Evolutionary conservation across 768 basidiomycete genomes (phyloP), one percentile per base, ranked within the genome.

Genomic region (Boletus rubroflammeus): DNA sequence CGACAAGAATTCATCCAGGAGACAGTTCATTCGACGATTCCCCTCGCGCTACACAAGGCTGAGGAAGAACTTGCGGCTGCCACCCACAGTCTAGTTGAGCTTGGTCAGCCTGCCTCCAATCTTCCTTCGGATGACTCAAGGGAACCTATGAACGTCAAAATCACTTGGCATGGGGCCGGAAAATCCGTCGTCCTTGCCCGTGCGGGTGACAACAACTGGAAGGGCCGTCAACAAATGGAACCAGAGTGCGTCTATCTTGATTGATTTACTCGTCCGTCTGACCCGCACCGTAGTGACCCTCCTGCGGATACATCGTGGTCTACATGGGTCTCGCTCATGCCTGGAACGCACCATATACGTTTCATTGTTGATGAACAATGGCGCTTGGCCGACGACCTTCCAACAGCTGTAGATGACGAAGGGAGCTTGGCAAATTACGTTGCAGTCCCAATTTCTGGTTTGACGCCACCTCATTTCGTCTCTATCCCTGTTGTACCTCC

Each of bases 391-490:
- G 80, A 86, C 58, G 84, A 90, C 58, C 78, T 86, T n/a, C 88
- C 90, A 6, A 86, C 88, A 25, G 93, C 93, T 1, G 93, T 95
- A 44, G 93, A 94, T 66, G 94, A 98, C 67, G 90, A 93, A 63
- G 96, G 96, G 31, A 88, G 88, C 26, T 78, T 98, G 42, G 92
- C 96, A 50, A 98, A 98, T 73, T 98, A 96, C 67, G 85, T 98
- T 54, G 85, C 87, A 41, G 65, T 74, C 47, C 59, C 70, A 1
- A 67, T 71, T 34, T 72, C 69, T 51, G 69, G 65, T 21, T 46
- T 68, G 23, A 68, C 72, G 6, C 72, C 70, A 0, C 69, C 70
- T 43, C 65, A 61, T 14, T 58, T 67, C 17, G 70, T 71, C 14
- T 71, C 71, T 32, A 67, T 66, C 13, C 68, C 76, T n/a, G 72